phyloP scores from a whole-genome alignment of 306 rosid genomes.

The Prunus mira region DNA sequence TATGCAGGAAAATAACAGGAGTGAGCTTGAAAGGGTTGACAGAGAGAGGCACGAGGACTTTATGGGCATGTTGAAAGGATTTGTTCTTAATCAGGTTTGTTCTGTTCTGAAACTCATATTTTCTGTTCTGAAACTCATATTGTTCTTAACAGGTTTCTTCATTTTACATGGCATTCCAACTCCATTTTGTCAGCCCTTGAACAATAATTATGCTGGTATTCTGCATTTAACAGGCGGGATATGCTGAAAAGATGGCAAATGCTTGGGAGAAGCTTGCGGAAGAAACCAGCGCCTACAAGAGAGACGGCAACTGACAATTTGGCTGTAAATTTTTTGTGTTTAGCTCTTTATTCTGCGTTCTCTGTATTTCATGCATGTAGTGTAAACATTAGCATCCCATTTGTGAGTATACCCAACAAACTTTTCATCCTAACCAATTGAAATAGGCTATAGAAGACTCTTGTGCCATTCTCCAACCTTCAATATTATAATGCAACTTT shows the following conservation, averaged over 20 bases:
- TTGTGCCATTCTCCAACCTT: background rate
- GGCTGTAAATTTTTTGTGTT: conserved; percentile 31
- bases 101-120: background rate
- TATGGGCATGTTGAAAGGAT: conserved; percentile 76
- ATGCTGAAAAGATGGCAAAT: conserved; percentile 86
- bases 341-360: background rate
- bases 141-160: background rate
- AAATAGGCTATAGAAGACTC: background rate
- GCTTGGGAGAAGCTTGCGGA: conserved; percentile 79
- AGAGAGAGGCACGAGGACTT: conserved; percentile 73
- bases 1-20: conserved; percentile 80
- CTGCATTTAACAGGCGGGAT: conserved; percentile 54
- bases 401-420: conserved; percentile 14
- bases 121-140: background rate
- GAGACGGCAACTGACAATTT: conserved; percentile 47
- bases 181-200: background rate
- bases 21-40: conserved; percentile 85
- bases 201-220: background rate
- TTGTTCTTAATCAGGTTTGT: conserved; percentile 49
- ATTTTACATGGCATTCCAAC: background rate
- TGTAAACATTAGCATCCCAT: conserved; percentile 7
- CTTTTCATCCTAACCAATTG: background rate
- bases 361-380: conserved; percentile 2
- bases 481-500: no score
- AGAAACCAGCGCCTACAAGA: conserved; percentile 58